Evolutionary conservation across 768 basidiomycete species (phyloP), one percentile per base, ranked within the genome.

Genomic region (Myochromella boudieri): DNA sequence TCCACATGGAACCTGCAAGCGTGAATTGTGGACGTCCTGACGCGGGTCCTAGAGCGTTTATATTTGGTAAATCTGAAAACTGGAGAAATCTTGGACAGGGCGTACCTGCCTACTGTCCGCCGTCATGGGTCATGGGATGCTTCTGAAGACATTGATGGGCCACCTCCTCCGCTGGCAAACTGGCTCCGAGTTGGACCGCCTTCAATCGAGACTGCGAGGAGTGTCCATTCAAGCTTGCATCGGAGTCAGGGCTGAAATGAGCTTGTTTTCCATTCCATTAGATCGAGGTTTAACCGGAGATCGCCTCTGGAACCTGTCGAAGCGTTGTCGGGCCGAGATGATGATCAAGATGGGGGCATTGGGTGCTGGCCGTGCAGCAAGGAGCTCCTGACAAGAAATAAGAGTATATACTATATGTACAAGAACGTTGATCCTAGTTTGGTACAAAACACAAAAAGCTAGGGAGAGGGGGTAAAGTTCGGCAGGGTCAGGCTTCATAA

Each of bases 401-500:
- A 37, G 7, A 15, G 26, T 41, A 41, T 14, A n/a, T n/a, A n/a
- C n/a, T n/a, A n/a, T n/a, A n/a, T 41, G 3, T 29, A 28, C 31
- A 29, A 28, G 31, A 33, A 21, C 11, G 42, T 22, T 18, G 42
- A 17, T 4, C 31, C 14, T 32, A 25, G 21, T 20, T 6, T 14
- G n/a, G 37, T 39, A 39, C 37, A 39, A 39, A 11, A n/a, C n/a
- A n/a, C n/a, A n/a, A n/a, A n/a, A n/a, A n/a, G n/a, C n/a, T n/a
- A 37, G 28, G 41, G 29, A 29, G 18, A 37, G 40, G 28, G 28
- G 41, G 42, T 38, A 49, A 40, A 44, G 33, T 48, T n/a, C 38
- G 48, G 43, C 45, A 37, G 44, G 18, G 42, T 36, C 10, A 18
- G 29, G 48, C 56, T 54, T 50, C 41, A 58, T 52, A 48, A 50